Conservation (phyloP, 257 asterid species). For the Solanum stenotomum region DNA sequence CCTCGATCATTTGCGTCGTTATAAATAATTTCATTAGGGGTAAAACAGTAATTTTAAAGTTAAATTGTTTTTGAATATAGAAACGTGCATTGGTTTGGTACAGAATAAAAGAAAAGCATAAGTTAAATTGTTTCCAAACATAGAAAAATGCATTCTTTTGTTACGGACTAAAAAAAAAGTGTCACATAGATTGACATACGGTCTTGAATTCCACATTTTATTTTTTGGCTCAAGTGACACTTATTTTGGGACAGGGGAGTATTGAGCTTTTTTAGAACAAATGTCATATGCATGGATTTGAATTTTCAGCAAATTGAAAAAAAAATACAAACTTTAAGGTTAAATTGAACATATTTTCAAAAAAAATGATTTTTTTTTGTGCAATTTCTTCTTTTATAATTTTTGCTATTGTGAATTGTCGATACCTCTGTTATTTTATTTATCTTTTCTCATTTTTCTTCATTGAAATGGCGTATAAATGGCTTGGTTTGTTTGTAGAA, state of each 20-base stretch:
- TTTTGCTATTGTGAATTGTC: background rate
- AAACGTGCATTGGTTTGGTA: background rate
- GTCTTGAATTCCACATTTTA: background rate
- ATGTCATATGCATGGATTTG: background rate
- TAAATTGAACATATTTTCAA: background rate
- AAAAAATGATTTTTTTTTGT: background rate
- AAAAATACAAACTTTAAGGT: background rate
- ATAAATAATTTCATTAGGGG: background rate
- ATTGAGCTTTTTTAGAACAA: background rate
- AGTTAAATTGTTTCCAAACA: background rate
- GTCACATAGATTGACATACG: background rate
- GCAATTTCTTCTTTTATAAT: background rate
- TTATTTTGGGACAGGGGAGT: background rate
- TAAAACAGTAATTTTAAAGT: background rate
- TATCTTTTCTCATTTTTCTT: background rate
- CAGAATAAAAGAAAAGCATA: too few species aligned
- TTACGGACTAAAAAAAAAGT: background rate
- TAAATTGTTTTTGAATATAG: background rate
- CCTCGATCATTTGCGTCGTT: accelerated
- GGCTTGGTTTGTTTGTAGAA: background rate
- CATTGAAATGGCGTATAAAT: background rate
- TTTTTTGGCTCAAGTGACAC: background rate
- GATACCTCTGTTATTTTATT: background rate
- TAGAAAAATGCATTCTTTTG: background rate
- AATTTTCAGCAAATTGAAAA: background rate